Percentiles rank a stretch among this genome's conserved stretches.
phyloP scores from a whole-genome alignment of 495 filamentous ascomycete species.

The Tuber brumale region DNA sequence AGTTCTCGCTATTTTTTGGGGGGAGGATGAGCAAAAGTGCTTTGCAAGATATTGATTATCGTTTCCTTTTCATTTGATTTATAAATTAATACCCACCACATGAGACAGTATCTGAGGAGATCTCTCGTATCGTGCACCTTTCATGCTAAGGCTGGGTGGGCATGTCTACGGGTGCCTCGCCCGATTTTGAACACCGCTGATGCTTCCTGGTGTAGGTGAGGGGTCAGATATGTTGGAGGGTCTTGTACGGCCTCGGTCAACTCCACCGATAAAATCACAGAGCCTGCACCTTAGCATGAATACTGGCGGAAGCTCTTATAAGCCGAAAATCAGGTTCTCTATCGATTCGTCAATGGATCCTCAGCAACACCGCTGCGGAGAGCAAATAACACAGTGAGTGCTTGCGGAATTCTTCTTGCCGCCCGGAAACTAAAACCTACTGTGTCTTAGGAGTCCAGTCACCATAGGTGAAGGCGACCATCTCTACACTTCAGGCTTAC shows the following conservation, averaged over 20 bases:
- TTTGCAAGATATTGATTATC: constrained; percentile 21
- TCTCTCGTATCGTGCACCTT: constrained; percentile 11
- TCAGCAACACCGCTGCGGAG: constrained; percentile 23
- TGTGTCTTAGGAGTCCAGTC: constrained; percentile 42
- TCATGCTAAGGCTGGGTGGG: constrained; percentile 16
- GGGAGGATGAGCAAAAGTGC: constrained; percentile 20
- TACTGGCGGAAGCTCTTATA: constrained; percentile 17
- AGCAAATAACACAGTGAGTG: constrained; percentile 38
- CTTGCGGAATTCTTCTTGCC: constrained; percentile 16
- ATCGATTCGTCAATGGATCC: constrained; percentile 28
- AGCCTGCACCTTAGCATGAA: constrained; percentile 22
- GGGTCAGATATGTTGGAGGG: constrained; percentile 30
- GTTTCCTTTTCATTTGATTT: constrained; percentile 15
- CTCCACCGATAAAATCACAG: constrained; percentile 38
- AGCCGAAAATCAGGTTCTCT: constrained; percentile 40
- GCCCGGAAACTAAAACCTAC: constrained; percentile 16
- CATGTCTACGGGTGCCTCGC: constrained; percentile 18
- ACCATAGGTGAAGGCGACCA: constrained; percentile 41
- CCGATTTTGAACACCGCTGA: constrained; percentile 22
- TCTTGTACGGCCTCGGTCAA: constrained; percentile 37
- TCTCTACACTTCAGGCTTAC: constrained; percentile 61
- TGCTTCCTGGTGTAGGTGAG: constrained; percentile 24
- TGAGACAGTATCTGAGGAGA: constrained; percentile 4
- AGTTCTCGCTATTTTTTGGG: not conserved
- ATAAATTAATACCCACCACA: constrained; percentile 3